Evolutionary conservation across 2,329 filamentous ascomycete species (phyloP).

Genomic region (Teratosphaeria destructans): DNA sequence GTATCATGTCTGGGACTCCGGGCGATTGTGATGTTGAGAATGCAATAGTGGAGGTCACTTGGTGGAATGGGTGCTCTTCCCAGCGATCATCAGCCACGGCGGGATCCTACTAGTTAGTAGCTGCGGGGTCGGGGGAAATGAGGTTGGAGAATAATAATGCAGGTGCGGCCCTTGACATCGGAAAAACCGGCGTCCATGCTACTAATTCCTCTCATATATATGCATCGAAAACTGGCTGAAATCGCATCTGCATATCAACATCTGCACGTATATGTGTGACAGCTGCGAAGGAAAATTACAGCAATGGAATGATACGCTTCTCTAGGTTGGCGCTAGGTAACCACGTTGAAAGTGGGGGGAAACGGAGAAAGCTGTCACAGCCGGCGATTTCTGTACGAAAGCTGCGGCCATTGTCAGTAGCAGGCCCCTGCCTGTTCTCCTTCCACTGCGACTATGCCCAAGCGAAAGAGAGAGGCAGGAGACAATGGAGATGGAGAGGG

Average conservation of each 20-base stretch:
- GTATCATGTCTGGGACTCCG: not conserved
- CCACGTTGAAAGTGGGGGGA: not conserved
- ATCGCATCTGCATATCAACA: not conserved
- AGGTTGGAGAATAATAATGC: not conserved
- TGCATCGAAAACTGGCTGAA: not conserved
- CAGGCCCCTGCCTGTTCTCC: too few relatives aligned
- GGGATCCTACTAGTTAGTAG: not conserved
- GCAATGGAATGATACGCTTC: not conserved
- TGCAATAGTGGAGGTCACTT: not conserved
- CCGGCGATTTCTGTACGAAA: too few relatives aligned
- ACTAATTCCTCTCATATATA: not conserved
- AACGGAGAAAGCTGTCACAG: not conserved
- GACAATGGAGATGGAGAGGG: conserved; percentile 18
- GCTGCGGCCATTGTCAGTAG: too few relatives aligned
- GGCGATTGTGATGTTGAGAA: not conserved
- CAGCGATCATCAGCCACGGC: not conserved
- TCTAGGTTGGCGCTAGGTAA: not conserved
- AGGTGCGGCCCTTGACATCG: not conserved
- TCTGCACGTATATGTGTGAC: not conserved
- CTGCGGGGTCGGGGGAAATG: not conserved
- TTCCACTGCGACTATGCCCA: conserved; percentile 15
- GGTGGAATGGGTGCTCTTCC: not conserved
- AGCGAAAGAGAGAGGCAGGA: conserved; percentile 21
- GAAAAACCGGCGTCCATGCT: not conserved
- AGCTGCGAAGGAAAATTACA: not conserved